Conservation (phyloP, 148 eudicot species). For the Suaeda aralocaspica region DNA sequence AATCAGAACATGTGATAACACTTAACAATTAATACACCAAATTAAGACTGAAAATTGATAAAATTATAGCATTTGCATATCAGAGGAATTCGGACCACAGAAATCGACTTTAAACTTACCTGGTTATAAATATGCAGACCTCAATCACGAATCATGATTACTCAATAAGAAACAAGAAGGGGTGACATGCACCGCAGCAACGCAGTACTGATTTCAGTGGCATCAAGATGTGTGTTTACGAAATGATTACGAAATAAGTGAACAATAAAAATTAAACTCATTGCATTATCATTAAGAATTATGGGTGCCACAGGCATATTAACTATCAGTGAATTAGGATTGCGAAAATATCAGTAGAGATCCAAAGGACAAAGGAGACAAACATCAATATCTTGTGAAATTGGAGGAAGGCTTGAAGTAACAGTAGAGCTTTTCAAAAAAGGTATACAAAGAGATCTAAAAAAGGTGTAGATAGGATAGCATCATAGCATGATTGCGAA, state of each 20-base stretch:
- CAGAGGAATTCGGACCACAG: background rate
- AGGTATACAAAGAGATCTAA: too few species aligned
- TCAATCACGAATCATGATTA: background rate
- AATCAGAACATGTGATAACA: background rate
- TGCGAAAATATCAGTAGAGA: background rate
- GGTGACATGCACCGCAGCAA: background rate
- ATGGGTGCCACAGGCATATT: background rate
- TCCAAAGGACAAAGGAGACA: background rate
- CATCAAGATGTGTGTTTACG: background rate
- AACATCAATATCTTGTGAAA: too few species aligned
- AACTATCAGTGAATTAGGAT: background rate
- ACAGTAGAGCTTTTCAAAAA: too few species aligned
- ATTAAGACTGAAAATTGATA: background rate
- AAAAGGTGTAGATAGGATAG: too few species aligned
- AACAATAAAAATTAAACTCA: too few species aligned
- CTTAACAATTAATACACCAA: background rate
- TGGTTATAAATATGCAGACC: background rate
- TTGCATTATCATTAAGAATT: too few species aligned
- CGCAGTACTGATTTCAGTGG: background rate
- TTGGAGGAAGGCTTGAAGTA: too few species aligned
- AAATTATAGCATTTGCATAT: background rate
- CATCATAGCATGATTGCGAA: too few species aligned
- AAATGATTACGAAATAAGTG: too few species aligned
- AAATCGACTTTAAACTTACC: background rate
- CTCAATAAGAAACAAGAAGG: background rate